phyloP scores from a whole-genome alignment of 768 basidiomycete genomes.

The Pholiota conissans region DNA sequence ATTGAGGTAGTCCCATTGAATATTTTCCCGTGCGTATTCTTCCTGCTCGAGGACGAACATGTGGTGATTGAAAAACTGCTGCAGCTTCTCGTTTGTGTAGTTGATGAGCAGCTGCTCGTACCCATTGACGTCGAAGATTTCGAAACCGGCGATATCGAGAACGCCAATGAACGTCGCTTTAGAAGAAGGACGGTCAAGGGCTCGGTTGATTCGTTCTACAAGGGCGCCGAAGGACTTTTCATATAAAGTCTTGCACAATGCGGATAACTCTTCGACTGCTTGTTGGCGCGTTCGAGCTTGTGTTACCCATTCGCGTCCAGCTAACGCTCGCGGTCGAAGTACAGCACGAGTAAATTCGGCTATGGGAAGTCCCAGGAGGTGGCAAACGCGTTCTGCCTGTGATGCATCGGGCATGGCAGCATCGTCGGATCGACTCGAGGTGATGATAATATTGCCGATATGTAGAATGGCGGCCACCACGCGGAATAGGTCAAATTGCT shows the following conservation, averaged over 20 bases:
- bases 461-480: slow-evolving; percentile 92
- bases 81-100: slow-evolving; percentile 97
- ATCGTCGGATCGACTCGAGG: slow-evolving; percentile 76
- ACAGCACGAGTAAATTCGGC: slow-evolving; percentile 88
- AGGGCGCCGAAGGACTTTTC: slow-evolving; percentile 95
- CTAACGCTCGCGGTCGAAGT: slow-evolving; percentile 85
- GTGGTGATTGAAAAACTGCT: slow-evolving; percentile 98
- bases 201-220: slow-evolving; percentile 93
- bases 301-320: slow-evolving; percentile 95
- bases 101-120: slow-evolving; percentile 99
- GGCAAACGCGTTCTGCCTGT: slow-evolving; percentile 88
- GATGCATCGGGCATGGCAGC: slow-evolving; percentile 77
- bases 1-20: slow-evolving; percentile 98
- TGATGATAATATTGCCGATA: slow-evolving; percentile 89
- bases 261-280: slow-evolving; percentile 87
- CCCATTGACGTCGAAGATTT: slow-evolving; percentile 92
- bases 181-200: slow-evolving; percentile 88
- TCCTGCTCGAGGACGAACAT: slow-evolving; percentile 99
- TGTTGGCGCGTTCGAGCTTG: slow-evolving; percentile 91
- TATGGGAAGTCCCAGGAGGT: slow-evolving; percentile 86
- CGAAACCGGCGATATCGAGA: slow-evolving; percentile 98
- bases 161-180: slow-evolving; percentile 97
- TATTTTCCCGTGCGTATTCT: slow-evolving; percentile 94
- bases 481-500: slow-evolving; percentile 94
- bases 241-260: slow-evolving; percentile 93